Conservation (phyloP, 805 yeast genomes). For the Cyberlindnera maclurae region DNA sequence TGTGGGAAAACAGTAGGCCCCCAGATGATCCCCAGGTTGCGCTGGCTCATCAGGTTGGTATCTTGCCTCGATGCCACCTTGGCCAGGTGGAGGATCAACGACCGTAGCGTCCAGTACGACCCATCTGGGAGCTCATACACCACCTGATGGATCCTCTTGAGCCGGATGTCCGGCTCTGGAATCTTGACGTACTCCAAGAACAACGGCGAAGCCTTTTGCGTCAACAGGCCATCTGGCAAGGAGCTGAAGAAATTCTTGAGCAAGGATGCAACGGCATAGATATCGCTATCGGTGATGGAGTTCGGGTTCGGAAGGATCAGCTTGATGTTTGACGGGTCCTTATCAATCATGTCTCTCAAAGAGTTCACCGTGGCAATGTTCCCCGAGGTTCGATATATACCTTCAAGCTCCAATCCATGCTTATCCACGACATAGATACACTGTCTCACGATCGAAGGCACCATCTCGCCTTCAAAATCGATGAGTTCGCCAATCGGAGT, state of each 20-base stretch:
- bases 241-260: conserved; percentile 77
- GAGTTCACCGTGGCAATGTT: conserved; percentile 68
- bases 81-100: conserved; percentile 77
- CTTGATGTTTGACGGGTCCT: conserved; percentile 61
- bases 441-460: conserved; percentile 82
- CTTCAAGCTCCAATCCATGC: conserved; percentile 80
- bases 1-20: conserved; percentile 80
- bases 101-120: conserved; percentile 84
- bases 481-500: conserved; percentile 72
- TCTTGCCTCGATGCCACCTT: conserved; percentile 58
- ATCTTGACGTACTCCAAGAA: conserved; percentile 70
- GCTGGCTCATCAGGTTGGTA: conserved; percentile 72
- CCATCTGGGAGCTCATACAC: conserved; percentile 92
- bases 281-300: conserved; percentile 66
- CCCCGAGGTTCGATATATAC: conserved; percentile 84
- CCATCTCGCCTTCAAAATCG: conserved; percentile 81
- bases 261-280: conserved; percentile 81
- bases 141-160: conserved; percentile 75
- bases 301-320: conserved; percentile 48
- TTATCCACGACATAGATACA: conserved; percentile 83
- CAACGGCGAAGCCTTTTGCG: conserved; percentile 50
- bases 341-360: conserved; percentile 62
- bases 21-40: conserved; percentile 87
- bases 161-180: conserved; percentile 50
- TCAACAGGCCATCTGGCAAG: conserved; percentile 82